Conservation (phyloP, 2,329 filamentous ascomycete species). For the Alternaria sp. region DNA sequence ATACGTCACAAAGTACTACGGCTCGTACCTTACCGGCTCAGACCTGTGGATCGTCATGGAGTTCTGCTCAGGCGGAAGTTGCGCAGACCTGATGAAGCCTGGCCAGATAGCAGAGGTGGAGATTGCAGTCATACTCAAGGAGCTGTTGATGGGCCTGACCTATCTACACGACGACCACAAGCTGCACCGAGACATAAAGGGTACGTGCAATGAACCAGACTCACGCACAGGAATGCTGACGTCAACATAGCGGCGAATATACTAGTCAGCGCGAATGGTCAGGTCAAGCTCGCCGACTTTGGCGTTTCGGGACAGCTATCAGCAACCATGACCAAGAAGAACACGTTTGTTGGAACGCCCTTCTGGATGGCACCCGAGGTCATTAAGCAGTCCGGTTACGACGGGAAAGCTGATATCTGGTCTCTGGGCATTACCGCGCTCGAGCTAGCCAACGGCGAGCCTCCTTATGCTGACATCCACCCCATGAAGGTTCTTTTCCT, state of each 20-base stretch:
- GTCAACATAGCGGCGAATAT: conserved; percentile 84
- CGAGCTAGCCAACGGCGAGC: conserved; percentile 89
- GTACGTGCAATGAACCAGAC: conserved; percentile 57
- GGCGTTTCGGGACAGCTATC: conserved; percentile 95
- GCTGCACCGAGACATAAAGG: conserved; percentile 95
- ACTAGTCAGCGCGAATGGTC: conserved; percentile 85
- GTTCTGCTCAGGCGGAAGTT: conserved; percentile 96
- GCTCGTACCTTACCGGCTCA: conserved; percentile 93
- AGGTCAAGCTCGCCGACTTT: conserved; percentile 97
- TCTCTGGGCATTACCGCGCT: conserved; percentile 94
- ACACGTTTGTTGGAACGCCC: conserved; percentile 96
- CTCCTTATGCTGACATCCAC: conserved; percentile 94
- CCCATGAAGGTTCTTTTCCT: conserved; percentile 98
- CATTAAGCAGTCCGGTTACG: conserved; percentile 97
- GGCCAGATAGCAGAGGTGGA: conserved; percentile 92
- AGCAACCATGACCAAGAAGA: conserved; percentile 99
- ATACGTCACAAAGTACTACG: conserved; percentile 97
- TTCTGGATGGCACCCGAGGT: conserved; percentile 99
- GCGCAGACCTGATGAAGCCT: conserved; percentile 94
- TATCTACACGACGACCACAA: conserved; percentile 97
- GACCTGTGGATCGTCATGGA: conserved; percentile 99
- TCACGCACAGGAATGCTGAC: conserved; percentile 13
- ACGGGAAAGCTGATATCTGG: conserved; percentile 98
- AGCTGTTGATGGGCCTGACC: conserved; percentile 87
- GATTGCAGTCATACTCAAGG: conserved; percentile 92